Conservation (phyloP, 1,284 basidiomycete genomes). For the Gymnopus androsaceus region DNA sequence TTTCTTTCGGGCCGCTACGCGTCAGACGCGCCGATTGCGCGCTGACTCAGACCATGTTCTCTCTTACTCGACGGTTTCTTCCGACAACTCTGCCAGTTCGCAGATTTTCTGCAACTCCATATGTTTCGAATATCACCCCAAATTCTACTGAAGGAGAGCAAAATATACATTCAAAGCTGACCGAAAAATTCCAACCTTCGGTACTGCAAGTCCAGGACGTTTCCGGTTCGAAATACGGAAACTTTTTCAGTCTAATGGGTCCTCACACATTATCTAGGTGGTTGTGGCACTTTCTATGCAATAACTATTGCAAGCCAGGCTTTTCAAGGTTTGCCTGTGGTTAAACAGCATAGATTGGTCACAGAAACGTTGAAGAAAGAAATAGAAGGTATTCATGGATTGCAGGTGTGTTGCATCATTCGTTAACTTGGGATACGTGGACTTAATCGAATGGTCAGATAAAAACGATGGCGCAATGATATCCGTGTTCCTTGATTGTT, state of each 20-base stretch:
- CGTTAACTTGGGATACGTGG: neutral
- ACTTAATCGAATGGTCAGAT: conserved; percentile 31
- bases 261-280: conserved; percentile 55
- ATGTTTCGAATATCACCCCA: conserved; percentile 22
- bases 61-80: conserved; percentile 30
- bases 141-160: conserved; percentile 62
- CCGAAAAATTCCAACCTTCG: conserved; percentile 72
- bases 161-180: conserved; percentile 73
- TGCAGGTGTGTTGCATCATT: conserved; percentile 68
- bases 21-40: conserved; percentile 6
- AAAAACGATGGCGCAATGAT: conserved; percentile 37
- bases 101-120: conserved; percentile 24
- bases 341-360: conserved; percentile 95
- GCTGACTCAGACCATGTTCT: conserved; percentile 22
- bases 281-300: conserved; percentile 95
- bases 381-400: conserved; percentile 89
- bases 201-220: conserved; percentile 85
- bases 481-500: too few species aligned
- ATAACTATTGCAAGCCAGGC: conserved; percentile 83
- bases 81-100: conserved; percentile 21
- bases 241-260: neutral
- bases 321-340: conserved; percentile 84
- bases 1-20: neutral
- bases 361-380: conserved; percentile 88
- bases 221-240: conserved; percentile 62